Conservation (phyloP, 139 green algal species). For the Chara braunii region DNA sequence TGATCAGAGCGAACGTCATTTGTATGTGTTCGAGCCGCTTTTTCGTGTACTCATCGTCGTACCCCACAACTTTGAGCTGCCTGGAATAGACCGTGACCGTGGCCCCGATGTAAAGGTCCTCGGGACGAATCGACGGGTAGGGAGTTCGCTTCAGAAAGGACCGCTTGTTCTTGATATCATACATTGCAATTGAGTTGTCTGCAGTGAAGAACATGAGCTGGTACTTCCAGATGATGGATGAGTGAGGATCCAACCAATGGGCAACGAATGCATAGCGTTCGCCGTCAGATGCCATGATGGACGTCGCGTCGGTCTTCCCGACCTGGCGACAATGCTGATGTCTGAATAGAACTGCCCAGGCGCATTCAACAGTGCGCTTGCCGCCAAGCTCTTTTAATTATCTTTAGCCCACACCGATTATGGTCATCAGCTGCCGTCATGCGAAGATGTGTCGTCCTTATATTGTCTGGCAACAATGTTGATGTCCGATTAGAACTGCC, state of each 20-base stretch:
- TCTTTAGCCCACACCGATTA: no score
- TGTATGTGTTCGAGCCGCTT: slow-evolving; percentile 33
- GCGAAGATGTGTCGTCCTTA: no score
- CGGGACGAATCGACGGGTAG: slow-evolving; percentile 46
- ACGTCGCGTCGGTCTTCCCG: no score
- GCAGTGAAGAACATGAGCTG: slow-evolving; percentile 62
- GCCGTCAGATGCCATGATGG: neutral
- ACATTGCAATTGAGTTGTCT: slow-evolving; percentile 45
- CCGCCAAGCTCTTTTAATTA: no score
- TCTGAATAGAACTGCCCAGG: no score
- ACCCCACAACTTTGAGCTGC: slow-evolving; percentile 65
- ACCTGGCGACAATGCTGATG: no score
- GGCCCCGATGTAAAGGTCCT: slow-evolving; percentile 56
- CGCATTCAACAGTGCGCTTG: no score
- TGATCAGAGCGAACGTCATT: slow-evolving; percentile 59
- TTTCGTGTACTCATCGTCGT: slow-evolving; percentile 64
- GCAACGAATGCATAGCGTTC: slow-evolving; percentile 56
- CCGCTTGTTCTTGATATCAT: slow-evolving; percentile 72
- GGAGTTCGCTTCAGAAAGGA: slow-evolving; percentile 63
- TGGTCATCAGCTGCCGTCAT: no score
- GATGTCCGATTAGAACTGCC: no score
- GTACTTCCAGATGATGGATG: slow-evolving; percentile 53
- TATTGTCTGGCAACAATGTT: no score
- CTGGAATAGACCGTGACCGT: slow-evolving; percentile 58
- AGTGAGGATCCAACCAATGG: slow-evolving; percentile 59